Evolutionary conservation across 495 filamentous ascomycete species (phyloP), one percentile per base, ranked within the genome.

Genomic region (Aspergillus indologenus): DNA sequence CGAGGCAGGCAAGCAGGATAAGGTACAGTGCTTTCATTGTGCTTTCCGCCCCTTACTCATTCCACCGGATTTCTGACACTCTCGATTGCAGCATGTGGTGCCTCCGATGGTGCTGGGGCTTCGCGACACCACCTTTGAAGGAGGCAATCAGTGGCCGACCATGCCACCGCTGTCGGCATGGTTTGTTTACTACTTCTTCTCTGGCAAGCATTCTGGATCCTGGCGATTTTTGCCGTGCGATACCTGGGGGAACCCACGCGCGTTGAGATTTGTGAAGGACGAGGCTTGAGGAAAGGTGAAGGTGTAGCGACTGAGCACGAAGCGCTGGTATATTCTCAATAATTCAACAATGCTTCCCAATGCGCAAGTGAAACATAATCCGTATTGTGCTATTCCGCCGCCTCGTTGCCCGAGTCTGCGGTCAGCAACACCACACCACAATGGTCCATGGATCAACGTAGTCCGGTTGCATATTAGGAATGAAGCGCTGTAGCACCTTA

Each of bases 141-240:
- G 53, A 3, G 53, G 53, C 1, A 54, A 54, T 17, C 6, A 22
- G 6, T 54, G 53, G 53, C 53, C 53, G 1, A 15, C 11, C 21
- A 44, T 54, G 34, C 53, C 53, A 20, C 53, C 53, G n/a, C 11
- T 54, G 29, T 44, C 53, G 0, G 53, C 19, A 19, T 54, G 53
- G 53, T 23, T 54, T 12, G 53, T 54, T 3, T n/a, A 44, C 19
- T 54, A 54, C 22, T 2, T 54, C 18, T 54, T 54, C 7, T 18
- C 34, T 5, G 20, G 53, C 3, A 54, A 45, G 40, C 34, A 54
- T 54, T 3, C 34, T 1, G 53, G 53, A 5, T 29, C 53, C 1
- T 54, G 53, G 53, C 34, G 53, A n/a, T 54, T 54, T 22, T 15
- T 54, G 29, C 53, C 53, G 17, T 43, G 53, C 17, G 31, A 45